Evolutionary conservation across 2,329 filamentous ascomycete genomes (phyloP).

Genomic region (Didymella pomorum): DNA sequence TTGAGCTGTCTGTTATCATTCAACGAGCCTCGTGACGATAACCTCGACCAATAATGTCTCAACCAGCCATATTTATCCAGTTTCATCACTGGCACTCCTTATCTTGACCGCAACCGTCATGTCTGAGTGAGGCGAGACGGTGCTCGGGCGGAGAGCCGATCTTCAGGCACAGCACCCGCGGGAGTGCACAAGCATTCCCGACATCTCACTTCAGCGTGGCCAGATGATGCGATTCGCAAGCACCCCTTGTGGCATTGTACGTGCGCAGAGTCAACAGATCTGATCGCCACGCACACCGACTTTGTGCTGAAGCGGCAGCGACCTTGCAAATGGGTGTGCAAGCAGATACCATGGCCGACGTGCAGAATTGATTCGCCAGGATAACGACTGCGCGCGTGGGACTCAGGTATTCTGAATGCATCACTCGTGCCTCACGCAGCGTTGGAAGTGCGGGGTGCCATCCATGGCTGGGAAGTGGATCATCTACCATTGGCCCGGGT

Average conservation of each 20-base stretch:
- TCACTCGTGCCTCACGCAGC: conserved; percentile 18
- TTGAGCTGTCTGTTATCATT: conserved; percentile 10
- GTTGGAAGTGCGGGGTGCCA: conserved; percentile 29
- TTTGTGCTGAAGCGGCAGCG: conserved; percentile 6
- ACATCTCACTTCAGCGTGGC: conserved; percentile 15
- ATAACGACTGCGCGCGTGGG: conserved; percentile 14
- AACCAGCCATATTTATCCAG: not conserved
- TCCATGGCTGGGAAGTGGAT: conserved; percentile 17
- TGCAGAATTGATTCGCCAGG: not conserved
- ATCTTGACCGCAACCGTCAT: conserved; percentile 11
- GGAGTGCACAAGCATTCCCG: conserved; percentile 24
- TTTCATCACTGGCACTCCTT: conserved; percentile 1
- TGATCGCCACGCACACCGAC: conserved; percentile 23
- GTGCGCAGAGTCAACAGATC: conserved; percentile 21
- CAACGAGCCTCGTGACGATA: conserved; percentile 15
- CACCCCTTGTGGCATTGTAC: conserved; percentile 18
- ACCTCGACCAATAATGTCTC: conserved; percentile 1
- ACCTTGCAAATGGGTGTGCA: conserved; percentile 1
- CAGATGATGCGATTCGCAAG: conserved; percentile 18
- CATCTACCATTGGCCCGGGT: conserved; percentile 25
- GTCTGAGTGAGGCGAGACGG: conserved; percentile 15
- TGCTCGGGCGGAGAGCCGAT: conserved; percentile 25
- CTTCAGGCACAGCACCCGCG: conserved; percentile 21
- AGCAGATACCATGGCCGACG: not conserved
- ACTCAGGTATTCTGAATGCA: conserved; percentile 21